Base-by-base conservation (phyloP, 352 stramenopile species). In the Globisporangium barbulae region DNA sequence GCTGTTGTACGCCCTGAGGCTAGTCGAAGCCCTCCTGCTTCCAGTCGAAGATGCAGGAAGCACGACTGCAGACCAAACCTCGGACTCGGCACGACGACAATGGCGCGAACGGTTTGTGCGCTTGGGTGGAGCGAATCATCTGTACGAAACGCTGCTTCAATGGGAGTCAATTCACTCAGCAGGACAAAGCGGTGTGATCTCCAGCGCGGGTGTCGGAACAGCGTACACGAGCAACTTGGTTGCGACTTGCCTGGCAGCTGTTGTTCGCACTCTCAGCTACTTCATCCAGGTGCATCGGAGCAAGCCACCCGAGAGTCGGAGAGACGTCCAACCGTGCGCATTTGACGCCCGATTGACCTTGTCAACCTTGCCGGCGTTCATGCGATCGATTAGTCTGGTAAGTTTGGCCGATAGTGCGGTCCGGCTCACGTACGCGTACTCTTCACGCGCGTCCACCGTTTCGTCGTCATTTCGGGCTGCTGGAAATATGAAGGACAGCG, bases 71-170 rank as follows among this genome's bases (percentile, higher is more conserved):
- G 53, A 62, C 9, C 15, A 13, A 12, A 53, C 54, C 10, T 57
- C 72, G 0, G 76, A 90, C 60, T 71, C 60, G 0, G 78, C 81
- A 2, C 74, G 79, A 25, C 74, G 85, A 21, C 82, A 93, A 48
- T 94, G 85, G 85, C 79, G 82, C 44, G 82, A 94, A 25, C 82
- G 82, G 0, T 94, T 94, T 59, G 72, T 91, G 19, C 81, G 83
- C 9, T 64, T 93, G 10, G 83, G 82, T 21, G 85, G 85, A 10
- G 61, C 65, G 0, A 63, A 49, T 5, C 73, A 91, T 64, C 47
- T 94, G 13, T 78, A 78, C 48, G 62, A 75, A 22, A 71, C 54
- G 9, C 54, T 89, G 10, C 33, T 82, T 6, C 56, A 66, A 17
- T 82, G 72, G 72, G 45, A 65, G 19, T 30, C 33, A 28, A 21